Evolutionary conservation across 192 early-diverging fungal genomes (phyloP).

Genomic region (Podila epicladia): DNA sequence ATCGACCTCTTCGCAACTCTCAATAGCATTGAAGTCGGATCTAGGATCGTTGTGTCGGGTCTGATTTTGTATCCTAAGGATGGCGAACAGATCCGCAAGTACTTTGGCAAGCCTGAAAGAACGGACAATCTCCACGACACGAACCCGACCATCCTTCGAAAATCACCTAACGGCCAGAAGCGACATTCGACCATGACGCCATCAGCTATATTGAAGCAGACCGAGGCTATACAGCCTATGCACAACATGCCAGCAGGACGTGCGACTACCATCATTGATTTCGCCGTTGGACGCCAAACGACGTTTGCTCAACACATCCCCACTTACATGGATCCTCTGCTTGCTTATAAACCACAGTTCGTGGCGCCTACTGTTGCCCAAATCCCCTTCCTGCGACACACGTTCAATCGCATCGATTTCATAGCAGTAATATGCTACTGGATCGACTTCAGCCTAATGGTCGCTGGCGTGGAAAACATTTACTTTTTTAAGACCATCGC

Average conservation of each 20-base stretch:
- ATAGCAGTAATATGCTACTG: conserved; percentile 63
- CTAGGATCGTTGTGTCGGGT: conserved; percentile 53
- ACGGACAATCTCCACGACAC: conserved; percentile 47
- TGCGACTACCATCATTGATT: conserved; percentile 38
- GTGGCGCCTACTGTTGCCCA: conserved; percentile 9
- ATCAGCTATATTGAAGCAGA: not conserved
- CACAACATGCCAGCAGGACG: conserved; percentile 5
- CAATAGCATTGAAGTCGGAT: conserved; percentile 45
- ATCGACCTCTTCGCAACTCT: not conserved
- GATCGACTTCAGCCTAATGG: conserved; percentile 60
- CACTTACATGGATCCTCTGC: conserved; percentile 17
- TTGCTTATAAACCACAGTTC: conserved; percentile 28
- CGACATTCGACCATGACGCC: conserved; percentile 9
- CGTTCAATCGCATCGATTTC: conserved; percentile 71
- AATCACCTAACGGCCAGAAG: conserved; percentile 11
- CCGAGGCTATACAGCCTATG: not conserved
- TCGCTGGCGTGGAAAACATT: conserved; percentile 48
- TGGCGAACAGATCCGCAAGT: conserved; percentile 37
- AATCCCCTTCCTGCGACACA: conserved; percentile 64
- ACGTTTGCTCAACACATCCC: conserved; percentile 24
- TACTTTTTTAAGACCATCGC: conserved; percentile 63
- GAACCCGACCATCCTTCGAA: conserved; percentile 46
- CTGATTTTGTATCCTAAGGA: conserved; percentile 47
- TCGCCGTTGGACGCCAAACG: conserved; percentile 31
- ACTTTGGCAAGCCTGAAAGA: conserved; percentile 31